Evolutionary conservation across 2,329 filamentous ascomycete species (phyloP).

Genomic region (Westerdykella aurantiaca): DNA sequence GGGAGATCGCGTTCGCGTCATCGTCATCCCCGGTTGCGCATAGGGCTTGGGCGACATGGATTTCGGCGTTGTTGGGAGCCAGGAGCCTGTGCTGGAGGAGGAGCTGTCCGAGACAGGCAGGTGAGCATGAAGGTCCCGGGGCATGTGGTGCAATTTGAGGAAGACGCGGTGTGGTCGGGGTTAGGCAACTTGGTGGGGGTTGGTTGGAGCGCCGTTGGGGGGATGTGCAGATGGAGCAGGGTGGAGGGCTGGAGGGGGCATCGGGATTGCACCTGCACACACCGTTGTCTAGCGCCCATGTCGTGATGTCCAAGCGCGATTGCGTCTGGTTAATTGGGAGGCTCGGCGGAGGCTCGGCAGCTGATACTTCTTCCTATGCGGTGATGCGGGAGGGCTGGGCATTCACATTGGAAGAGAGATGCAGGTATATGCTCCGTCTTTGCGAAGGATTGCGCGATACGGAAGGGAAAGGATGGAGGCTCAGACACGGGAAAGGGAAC

Average conservation of each 20-base stretch:
- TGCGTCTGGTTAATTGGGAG: background rate
- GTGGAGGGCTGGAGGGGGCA: background rate
- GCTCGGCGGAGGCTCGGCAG: background rate
- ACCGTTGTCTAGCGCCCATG: slow-evolving; percentile 8
- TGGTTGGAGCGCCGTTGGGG: background rate
- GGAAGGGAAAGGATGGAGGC: too few relatives aligned
- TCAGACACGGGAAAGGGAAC: too few relatives aligned
- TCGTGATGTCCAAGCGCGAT: slow-evolving; percentile 10
- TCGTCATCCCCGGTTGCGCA: background rate
- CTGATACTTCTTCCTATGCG: background rate
- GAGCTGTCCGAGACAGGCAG: slow-evolving; percentile 22
- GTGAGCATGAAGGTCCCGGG: slow-evolving; percentile 5
- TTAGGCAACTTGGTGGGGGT: background rate
- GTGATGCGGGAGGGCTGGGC: too few relatives aligned
- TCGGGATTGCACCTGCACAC: background rate
- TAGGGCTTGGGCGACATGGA: slow-evolving; percentile 18
- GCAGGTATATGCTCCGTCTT: too few relatives aligned
- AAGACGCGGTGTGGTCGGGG: too few relatives aligned
- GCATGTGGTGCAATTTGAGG: too few relatives aligned
- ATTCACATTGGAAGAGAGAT: too few relatives aligned
- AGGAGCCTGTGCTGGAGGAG: slow-evolving; percentile 3
- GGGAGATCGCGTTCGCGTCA: background rate
- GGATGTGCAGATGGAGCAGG: background rate
- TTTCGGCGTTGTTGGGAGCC: slow-evolving; percentile 3
- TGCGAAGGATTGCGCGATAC: too few relatives aligned